Conservation (phyloP, 2,329 filamentous ascomycete species). For the Diaporthe sp. region DNA sequence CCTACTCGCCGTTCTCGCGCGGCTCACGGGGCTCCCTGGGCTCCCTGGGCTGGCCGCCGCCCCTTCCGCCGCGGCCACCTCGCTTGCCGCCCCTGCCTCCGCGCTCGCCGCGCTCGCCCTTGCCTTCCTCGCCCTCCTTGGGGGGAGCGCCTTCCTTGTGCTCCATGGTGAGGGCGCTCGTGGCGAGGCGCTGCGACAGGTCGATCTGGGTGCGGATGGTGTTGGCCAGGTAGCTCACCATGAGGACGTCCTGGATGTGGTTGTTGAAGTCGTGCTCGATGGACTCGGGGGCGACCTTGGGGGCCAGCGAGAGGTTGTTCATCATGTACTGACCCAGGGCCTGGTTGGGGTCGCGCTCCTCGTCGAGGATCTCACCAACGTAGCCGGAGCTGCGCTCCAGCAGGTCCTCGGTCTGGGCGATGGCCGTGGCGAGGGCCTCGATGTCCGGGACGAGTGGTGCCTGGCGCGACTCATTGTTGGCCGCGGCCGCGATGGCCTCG, state of each 20-base stretch:
- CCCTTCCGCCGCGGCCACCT: slow-evolving; percentile 58
- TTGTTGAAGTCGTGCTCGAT: slow-evolving; percentile 99
- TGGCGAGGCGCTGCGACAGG: slow-evolving; percentile 93
- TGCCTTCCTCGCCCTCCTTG: slow-evolving; percentile 53
- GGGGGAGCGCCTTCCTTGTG: slow-evolving; percentile 60
- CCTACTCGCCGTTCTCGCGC: slow-evolving; percentile 55
- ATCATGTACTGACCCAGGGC: slow-evolving; percentile 95
- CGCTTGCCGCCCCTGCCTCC: slow-evolving; percentile 60
- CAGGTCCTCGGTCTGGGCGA: slow-evolving; percentile 90
- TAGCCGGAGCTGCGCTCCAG: slow-evolving; percentile 93
- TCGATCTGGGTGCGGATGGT: slow-evolving; percentile 99
- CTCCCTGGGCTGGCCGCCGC: slow-evolving; percentile 64
- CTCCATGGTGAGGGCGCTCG: slow-evolving; percentile 71
- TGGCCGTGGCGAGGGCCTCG: slow-evolving; percentile 85
- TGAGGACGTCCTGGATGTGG: slow-evolving; percentile 98
- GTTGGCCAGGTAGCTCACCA: slow-evolving; percentile 98
- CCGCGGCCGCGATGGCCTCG: slow-evolving; percentile 86
- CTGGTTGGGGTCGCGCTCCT: slow-evolving; percentile 90
- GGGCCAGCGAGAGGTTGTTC: slow-evolving; percentile 91
- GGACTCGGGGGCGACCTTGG: slow-evolving; percentile 91
- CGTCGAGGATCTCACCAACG: slow-evolving; percentile 93
- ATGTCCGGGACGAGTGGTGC: slow-evolving; percentile 87
- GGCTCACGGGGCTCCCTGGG: slow-evolving; percentile 66
- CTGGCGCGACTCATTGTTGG: slow-evolving; percentile 81
- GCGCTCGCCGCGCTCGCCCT: slow-evolving; percentile 61